Base-by-base conservation (phyloP, 805 yeast genomes). In the Saturnispora kantuleensis region DNA sequence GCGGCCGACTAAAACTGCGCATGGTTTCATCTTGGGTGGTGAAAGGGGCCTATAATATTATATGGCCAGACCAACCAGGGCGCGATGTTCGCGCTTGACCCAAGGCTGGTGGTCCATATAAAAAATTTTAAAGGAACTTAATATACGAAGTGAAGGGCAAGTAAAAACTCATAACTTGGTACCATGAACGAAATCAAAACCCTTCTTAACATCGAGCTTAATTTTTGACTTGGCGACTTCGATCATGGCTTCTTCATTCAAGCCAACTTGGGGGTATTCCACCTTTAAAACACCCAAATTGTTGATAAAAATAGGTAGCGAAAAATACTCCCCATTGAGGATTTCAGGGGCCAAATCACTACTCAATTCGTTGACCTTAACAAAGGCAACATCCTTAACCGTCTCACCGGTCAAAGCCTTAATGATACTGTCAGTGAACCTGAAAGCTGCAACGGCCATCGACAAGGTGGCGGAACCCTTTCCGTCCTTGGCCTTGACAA, bases 151-250 rank as follows among this genome's bases (percentile, higher is more conserved):
- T 38, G 31, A 15, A 38, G 13, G 16, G 15, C 17, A 39, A 3
- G 4, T 11, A 16, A 21, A 39, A 31, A 13, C 13, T 18, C 38
- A 42, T 5, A 42, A 32, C 32, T 42, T 42, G 9, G 45, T 15
- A 8, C 45, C 45, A 42, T 42, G 45, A 57, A 85, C 89, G 63
- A 90, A 93, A 50, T 79, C 82, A 59, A 80, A 79, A 74, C 97
- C 98, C 83, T 90, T 93, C 63, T 79, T 74, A 68, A 89, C 88
- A 80, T 88, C 89, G 71, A 79, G 79, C 70, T 79, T 74, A 67
- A 89, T 78, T 55, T 95, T 89, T 64, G 82, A 93, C 71, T 87
- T 81, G 57, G 96, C 93, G 53, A 73, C 73, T 58, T 71, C 73
- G 60, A 90, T 75, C 72, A 90, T 77, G 63, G 77, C 83, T 70